Evolutionary conservation across 2,329 filamentous ascomycete genomes (phyloP), one percentile per base, ranked within the genome.

Genomic region (Alternaria tenuissima): DNA sequence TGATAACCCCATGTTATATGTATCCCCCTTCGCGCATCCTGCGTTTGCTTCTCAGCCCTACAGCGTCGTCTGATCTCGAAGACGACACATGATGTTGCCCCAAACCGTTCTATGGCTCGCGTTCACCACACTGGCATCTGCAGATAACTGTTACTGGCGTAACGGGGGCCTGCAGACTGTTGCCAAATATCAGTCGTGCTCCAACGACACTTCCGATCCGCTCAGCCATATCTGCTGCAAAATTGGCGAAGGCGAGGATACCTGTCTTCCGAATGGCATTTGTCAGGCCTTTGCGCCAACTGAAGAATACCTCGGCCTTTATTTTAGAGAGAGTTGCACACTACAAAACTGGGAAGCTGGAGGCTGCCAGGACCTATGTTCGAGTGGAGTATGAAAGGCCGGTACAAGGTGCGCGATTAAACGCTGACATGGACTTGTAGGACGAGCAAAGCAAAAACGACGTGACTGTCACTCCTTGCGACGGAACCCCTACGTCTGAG

Each of bases 221-320:
- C 46, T 49, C 18, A 36, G 46, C 30, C 30, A 36, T 20, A 24
- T 49, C 46, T 36, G 46, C 32, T 49, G 46, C 46, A 49, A 48
- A 28, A 47, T 47, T 0, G 30, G 32, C 44, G n/a, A 20, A n/a
- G 18, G 30, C 30, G 20, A 16, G 30, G 46, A 49, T 2, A 36
- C 5, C 1, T 49, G 46, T 49, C 46, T 49, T n/a, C 46, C 46
- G 12, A 36, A 49, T 16, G 46, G 46, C 30, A 20, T 49, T 3
- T 49, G 18, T 28, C 14, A 22, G 14, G 46, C 30, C 32, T 8
- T 16, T 24, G 46, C 30, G 20, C 18, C 38, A 3, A 22, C 20
- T 6, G 44, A 48, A 16, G 34, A 16, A 3, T n/a, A 18, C 12
- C 14, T 16, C 3, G 32, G 18, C 18, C 18, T 48, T 20, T 36